Evolutionary conservation across 257 asterid genomes (phyloP), one percentile per base, ranked within the genome.

Genomic region (Asclepias syriaca): DNA sequence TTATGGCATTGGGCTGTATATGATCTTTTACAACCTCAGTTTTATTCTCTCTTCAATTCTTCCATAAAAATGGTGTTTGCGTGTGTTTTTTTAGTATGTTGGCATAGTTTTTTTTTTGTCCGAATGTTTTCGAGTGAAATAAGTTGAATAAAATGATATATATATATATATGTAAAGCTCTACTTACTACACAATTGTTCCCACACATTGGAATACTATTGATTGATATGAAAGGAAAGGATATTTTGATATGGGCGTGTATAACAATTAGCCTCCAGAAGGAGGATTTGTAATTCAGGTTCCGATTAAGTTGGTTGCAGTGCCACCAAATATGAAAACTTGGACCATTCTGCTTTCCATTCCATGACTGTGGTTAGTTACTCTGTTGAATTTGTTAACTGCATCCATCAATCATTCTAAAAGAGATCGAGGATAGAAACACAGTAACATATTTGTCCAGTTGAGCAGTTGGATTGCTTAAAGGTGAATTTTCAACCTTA

Each of bases 1-100:
- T 70, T 58, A 66, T 67, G 70, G 50, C 29, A 19, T 71, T 43
- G 48, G 71, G 68, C 16, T 75, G 83, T 72, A 68, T 60, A 75
- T 72, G 65, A 72, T 72, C 51, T 39, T 59, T 48, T 21, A 53
- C 34, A 61, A 49, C 71, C 64, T 34, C 45, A 34, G 18, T 51
- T 6, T 63, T 57, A 11, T 66, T 49, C 24, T 13, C 50, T 67
- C 48, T 32, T 15, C 4, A 3, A 61, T 74, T 43, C 69, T 67
- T 60, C 63, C 57, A 39, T 22, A 13, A 4, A 65, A 24, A 59
- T 18, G 68, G 59, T 40, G 63, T 43, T 6, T 43, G 48, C 48
- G 48, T 66, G 34, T 60, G 60, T 43, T 22, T 37, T 37, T 50
- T 51, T 43, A 39, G 16, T 32, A 2, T 13, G 37, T 27, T 60